phyloP scores from a whole-genome alignment of 306 rosid species.

The Glycyrrhiza uralensis region DNA sequence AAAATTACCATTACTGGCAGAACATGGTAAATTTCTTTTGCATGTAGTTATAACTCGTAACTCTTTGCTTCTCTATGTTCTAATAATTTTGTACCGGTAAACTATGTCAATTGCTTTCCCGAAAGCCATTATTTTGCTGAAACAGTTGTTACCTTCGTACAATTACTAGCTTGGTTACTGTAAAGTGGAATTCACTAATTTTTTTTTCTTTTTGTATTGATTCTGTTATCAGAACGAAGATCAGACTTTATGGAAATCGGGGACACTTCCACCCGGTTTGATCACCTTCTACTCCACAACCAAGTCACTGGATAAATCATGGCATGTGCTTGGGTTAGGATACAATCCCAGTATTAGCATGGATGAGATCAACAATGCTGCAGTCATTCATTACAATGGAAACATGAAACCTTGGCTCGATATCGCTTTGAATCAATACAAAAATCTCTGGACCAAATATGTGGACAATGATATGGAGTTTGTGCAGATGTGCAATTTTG shows the following conservation, averaged over 20 bases:
- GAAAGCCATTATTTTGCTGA: not conserved
- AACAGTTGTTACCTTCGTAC: slow-evolving; percentile 1
- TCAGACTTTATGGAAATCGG: slow-evolving; percentile 60
- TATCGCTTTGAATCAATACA: slow-evolving; percentile 94
- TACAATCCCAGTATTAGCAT: slow-evolving; percentile 97
- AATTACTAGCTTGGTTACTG: not conserved
- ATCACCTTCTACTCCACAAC: slow-evolving; percentile 86
- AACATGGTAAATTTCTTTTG: slow-evolving; percentile 55
- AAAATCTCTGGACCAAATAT: slow-evolving; percentile 88
- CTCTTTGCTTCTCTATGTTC: not conserved
- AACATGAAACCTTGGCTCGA: slow-evolving; percentile 99
- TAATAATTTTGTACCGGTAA: not conserved
- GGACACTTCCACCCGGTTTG: slow-evolving; percentile 79
- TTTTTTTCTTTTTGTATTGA: slow-evolving; percentile 17
- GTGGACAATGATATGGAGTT: slow-evolving; percentile 97
- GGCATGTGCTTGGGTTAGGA: slow-evolving; percentile 99
- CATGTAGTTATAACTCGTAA: not conserved
- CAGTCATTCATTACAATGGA: slow-evolving; percentile 96
- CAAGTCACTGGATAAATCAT: slow-evolving; percentile 90
- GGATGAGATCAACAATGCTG: slow-evolving; percentile 93
- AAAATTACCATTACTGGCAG: slow-evolving; percentile 90
- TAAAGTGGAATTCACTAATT: not conserved
- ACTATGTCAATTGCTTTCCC: not conserved
- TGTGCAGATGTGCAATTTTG: slow-evolving; percentile 99
- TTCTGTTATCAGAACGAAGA: slow-evolving; percentile 70